Evolutionary conservation across 768 basidiomycete genomes (phyloP), one percentile per base, ranked within the genome.

Genomic region (Panaeolus papilionaceus): DNA sequence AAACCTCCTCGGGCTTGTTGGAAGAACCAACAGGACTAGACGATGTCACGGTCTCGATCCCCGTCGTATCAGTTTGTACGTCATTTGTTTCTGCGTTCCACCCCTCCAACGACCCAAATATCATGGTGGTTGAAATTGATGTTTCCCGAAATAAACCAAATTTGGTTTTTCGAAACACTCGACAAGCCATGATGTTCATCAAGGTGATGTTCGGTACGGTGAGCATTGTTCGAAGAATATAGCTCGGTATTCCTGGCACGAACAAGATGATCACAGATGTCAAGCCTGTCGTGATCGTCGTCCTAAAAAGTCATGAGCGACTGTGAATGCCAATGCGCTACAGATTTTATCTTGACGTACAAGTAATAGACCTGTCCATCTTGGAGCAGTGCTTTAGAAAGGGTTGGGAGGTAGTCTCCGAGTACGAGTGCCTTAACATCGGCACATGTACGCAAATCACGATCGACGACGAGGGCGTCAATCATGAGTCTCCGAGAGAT

Each of bases 321-420:
- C 16, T 44, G 11, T 44, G 42, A 44, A 16, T 18, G 42, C 5
- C 14, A 16, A 16, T 16, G 12, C 14, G 11, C 14, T 6, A 16
- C 18, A 18, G 16, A 44, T 3, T 18, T 12, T 12, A 44, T 44
- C 42, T 6, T 16, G 10, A 44, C 76, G 61, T 64, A 79, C 79
- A 78, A 37, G 65, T 77, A 79, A 51, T 79, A 81, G 14, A 69
- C 66, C 64, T 78, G 79, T 1, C 79, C 78, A 28, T 77, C 76
- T 38, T 70, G 68, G 33, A 79, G 63, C 3, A 79, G 45, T 1
- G 72, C 61, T 45, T 67, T 72, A 2, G 75, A 74, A 16, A 78
- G 72, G 1, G 64, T 65, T 0, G 79, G 75, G 3, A 78, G 63
- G 61, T 68, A 64, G 16, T 63, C 62, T 9, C 74, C 77, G 44